Conservation (phyloP, 148 eudicot species). For the Vaccinium darrowii region DNA sequence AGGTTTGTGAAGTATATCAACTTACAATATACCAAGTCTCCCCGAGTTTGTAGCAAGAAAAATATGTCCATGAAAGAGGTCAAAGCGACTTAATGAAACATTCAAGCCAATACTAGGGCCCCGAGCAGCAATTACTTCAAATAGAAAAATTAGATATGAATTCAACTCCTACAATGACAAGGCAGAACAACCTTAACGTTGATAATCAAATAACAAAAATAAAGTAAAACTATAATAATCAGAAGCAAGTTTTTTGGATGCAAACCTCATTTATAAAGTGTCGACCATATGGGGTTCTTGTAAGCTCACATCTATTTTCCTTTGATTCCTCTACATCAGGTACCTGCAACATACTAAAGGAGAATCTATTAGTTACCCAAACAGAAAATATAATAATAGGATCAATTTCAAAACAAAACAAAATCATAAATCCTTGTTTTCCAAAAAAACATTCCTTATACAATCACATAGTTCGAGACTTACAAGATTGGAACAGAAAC, state of each 20-base stretch:
- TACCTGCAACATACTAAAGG: constrained; percentile 46
- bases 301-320: constrained; percentile 68
- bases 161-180: constrained; percentile 70
- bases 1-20: constrained; percentile 20
- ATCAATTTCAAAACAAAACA: neutral
- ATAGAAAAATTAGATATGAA: constrained; percentile 70
- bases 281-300: constrained; percentile 93
- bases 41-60: constrained; percentile 80
- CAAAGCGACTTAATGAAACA: constrained; percentile 84
- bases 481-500: neutral
- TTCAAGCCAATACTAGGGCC: constrained; percentile 81
- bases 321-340: constrained; percentile 91
- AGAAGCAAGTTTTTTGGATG: neutral
- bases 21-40: constrained; percentile 96
- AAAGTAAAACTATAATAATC: neutral
- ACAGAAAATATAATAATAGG: neutral
- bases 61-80: constrained; percentile 91
- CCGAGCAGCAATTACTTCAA: constrained; percentile 68
- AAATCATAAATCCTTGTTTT: too few species aligned
- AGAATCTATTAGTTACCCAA: neutral
- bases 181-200: neutral
- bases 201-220: neutral
- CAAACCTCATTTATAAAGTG: constrained; percentile 83
- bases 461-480: neutral
- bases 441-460: too few species aligned